Percentiles rank a stretch among this genome's conserved stretches.
Conservation (phyloP, 2,329 filamentous ascomycete species). For the Penicillium sp. region DNA sequence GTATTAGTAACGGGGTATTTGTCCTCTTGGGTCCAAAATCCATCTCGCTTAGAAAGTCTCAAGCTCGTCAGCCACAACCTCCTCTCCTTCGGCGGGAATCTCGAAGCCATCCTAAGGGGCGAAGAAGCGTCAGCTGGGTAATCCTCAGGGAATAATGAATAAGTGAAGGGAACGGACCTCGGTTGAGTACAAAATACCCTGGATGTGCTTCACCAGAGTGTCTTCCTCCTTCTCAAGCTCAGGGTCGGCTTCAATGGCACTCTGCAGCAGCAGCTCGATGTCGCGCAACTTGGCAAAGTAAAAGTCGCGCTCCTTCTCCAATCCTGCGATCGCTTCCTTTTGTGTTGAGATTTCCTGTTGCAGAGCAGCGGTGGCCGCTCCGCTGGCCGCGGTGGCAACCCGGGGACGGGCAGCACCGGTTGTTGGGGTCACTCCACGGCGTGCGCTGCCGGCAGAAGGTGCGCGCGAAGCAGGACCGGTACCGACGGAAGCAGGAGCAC, state of each 20-base stretch:
- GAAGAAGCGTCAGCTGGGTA: not conserved
- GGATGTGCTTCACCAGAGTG: constrained; percentile 90
- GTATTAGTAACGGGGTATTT: constrained; percentile 24
- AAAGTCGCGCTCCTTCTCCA: constrained; percentile 96
- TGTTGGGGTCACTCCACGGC: constrained; percentile 63
- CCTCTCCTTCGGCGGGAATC: constrained; percentile 68
- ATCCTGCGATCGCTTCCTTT: constrained; percentile 90
- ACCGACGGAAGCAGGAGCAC: constrained; percentile 55
- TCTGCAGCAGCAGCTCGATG: constrained; percentile 92
- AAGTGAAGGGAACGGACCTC: constrained; percentile 55
- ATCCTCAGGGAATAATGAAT: not conserved
- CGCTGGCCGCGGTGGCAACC: constrained; percentile 49
- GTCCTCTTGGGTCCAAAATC: constrained; percentile 8
- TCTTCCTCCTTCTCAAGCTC: constrained; percentile 93
- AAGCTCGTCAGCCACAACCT: constrained; percentile 50
- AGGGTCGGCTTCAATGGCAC: constrained; percentile 86
- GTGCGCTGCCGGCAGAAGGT: constrained; percentile 48
- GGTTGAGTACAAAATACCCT: constrained; percentile 94
- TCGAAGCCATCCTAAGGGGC: constrained; percentile 61
- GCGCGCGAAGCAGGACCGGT: constrained; percentile 46
- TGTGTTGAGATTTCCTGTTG: constrained; percentile 82
- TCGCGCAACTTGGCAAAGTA: constrained; percentile 99
- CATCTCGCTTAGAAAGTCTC: constrained; percentile 37
- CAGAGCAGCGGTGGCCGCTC: constrained; percentile 65
- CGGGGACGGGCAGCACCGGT: constrained; percentile 50